Base-by-base conservation (phyloP, 2,329 filamentous ascomycete species). In the Fusarium sambucinum region DNA sequence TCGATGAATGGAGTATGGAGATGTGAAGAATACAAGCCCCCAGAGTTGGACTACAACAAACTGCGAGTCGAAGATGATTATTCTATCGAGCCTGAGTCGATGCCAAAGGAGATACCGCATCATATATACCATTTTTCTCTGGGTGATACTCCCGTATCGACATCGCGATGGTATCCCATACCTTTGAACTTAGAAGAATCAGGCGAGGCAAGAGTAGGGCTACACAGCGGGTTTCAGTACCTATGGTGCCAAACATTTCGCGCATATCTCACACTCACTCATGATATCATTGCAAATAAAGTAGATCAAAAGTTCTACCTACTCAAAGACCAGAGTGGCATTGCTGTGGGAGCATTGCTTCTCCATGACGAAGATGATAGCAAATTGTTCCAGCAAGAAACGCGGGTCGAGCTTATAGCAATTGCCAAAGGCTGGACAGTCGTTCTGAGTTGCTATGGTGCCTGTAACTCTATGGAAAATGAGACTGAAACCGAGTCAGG, bases 121-220 rank as follows among this genome's bases (percentile, higher is more conserved):
- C 2, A 47, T 23, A 8, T 1, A 6, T 47, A 47, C 16, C 14
- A 16, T 11, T 13, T 2, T 23, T 16, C 16, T 16, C 21, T 17
- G 0, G 29, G 23, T 17, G 29, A 13, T 4, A 11, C 4, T 1
- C 10, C 6, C 4, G 1, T 0, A 14, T 8, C 19, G 6, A 4
- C 1, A 9, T 4, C 8, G 1, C 45, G 45, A 9, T 47, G 45
- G 45, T 47, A 47, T 13, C 45, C 19, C 12, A 10, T 47, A 13
- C 45, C 29, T 1, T 5, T 33, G 19, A 47, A 17, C 3, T 0
- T 2, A 6, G 7, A 5, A 2, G 19, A 2, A 4, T 4, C 44
- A 9, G 25, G 30, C 6, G 14, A 4, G 12, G 1, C 10, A 10
- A 9, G 16, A 17, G 6, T 10, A 3, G 40, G 17, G 10, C 16